Conservation (phyloP, 2,329 filamentous ascomycete genomes). For the Trichophyton schoenleinii region DNA sequence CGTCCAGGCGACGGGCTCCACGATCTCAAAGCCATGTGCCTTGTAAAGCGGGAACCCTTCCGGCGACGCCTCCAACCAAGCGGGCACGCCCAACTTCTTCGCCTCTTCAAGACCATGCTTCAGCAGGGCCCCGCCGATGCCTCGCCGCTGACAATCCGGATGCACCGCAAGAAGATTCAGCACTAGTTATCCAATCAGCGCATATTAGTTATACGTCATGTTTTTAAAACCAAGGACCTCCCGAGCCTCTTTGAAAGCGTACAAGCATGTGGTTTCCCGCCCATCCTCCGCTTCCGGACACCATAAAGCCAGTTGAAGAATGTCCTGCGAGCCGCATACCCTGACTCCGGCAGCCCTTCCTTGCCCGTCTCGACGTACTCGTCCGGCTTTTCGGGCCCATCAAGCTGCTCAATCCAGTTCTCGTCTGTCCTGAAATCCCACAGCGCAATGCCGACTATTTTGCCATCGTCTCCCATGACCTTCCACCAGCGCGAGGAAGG, state of each 20-base stretch:
- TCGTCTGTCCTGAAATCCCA: conserved; percentile 14
- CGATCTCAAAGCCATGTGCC: conserved; percentile 20
- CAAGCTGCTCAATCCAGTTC: conserved; percentile 2
- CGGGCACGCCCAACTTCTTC: conserved; percentile 14
- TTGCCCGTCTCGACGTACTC: conserved; percentile 9
- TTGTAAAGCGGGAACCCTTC: conserved; percentile 19
- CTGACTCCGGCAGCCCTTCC: conserved; percentile 6
- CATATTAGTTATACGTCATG: neutral
- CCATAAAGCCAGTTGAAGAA: conserved; percentile 11
- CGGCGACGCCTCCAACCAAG: conserved; percentile 18
- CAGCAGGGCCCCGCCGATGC: conserved; percentile 19
- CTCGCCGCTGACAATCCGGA: conserved; percentile 19
- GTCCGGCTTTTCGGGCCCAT: conserved; percentile 8
- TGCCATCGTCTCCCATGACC: conserved; percentile 11
- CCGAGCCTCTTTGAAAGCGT: neutral
- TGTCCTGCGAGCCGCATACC: conserved; percentile 10
- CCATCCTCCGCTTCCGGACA: conserved; percentile 11
- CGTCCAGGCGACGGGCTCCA: conserved; percentile 11
- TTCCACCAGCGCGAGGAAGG: conserved; percentile 2
- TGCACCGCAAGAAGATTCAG: conserved; percentile 24
- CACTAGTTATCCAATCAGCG: conserved; percentile 14
- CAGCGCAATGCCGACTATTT: conserved; percentile 11
- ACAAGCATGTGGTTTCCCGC: conserved; percentile 9
- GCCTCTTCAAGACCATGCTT: conserved; percentile 17
- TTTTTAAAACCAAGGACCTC: no score